Evolutionary conservation across 805 yeast genomes (phyloP).

Genomic region (Isabelozyma pseudorhagii): DNA sequence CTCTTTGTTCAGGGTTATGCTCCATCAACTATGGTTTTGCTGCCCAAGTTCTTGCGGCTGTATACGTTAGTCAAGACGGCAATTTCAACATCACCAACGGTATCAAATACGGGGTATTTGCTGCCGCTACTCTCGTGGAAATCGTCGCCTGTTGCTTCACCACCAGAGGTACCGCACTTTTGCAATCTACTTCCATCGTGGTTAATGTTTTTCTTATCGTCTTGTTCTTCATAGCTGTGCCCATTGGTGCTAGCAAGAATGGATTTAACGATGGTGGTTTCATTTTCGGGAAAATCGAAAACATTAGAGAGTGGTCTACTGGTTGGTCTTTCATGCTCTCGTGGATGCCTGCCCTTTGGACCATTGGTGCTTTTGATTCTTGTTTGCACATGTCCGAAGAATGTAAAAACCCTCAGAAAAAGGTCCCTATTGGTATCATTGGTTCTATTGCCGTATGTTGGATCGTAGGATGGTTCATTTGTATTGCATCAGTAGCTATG

Average conservation of each 20-base stretch:
- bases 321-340: slow-evolving; percentile 47
- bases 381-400: slow-evolving; percentile 75
- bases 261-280: slow-evolving; percentile 9
- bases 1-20: slow-evolving; percentile 63
- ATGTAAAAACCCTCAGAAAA: slow-evolving; percentile 56
- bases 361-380: slow-evolving; percentile 71
- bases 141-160: slow-evolving; percentile 53
- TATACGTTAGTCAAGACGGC: slow-evolving; percentile 52
- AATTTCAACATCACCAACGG: slow-evolving; percentile 51
- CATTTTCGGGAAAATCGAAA: slow-evolving; percentile 47
- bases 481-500: slow-evolving; percentile 53
- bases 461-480: slow-evolving; percentile 54
- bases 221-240: slow-evolving; percentile 60
- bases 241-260: slow-evolving; percentile 48
- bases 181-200: slow-evolving; percentile 58
- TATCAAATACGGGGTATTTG: slow-evolving; percentile 62
- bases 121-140: slow-evolving; percentile 55
- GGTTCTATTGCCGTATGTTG: slow-evolving; percentile 58
- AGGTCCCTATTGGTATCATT: slow-evolving; percentile 65
- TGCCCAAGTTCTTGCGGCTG: slow-evolving; percentile 55
- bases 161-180: slow-evolving; percentile 51
- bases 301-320: slow-evolving; percentile 46
- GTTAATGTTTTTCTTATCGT: slow-evolving; percentile 52
- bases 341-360: slow-evolving; percentile 72
- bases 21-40: slow-evolving; percentile 71